These are phyloP conservation scores for Marasmius oreades DNA, from an alignment of 1,284 basidiomycete species.

Conservation along the genomic window DNA sequence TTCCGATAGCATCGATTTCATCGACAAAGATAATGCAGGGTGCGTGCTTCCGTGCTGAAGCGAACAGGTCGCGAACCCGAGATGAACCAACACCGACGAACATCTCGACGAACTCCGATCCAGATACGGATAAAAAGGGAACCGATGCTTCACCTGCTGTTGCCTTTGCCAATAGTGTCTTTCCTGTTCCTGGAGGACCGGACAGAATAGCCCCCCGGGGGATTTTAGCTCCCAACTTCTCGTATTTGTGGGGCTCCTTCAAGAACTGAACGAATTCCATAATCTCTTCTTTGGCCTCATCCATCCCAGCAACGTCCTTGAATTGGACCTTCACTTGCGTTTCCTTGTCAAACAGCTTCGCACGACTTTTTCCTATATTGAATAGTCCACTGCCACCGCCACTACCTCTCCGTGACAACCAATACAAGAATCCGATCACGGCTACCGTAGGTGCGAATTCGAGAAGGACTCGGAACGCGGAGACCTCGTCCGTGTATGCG, in stretches of 20 bases:
- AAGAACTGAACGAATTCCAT: conserved; percentile 99
- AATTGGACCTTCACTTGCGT: conserved; percentile 93
- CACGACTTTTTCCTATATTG: conserved; percentile 94
- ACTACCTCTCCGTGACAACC: conserved; percentile 80
- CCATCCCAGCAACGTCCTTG: conserved; percentile 97
- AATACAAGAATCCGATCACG: conserved; percentile 88
- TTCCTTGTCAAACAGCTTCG: conserved; percentile 97
- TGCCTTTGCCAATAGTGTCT: conserved; percentile 97
- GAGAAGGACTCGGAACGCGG: conserved; percentile 77
- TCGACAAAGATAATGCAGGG: conserved; percentile 99
- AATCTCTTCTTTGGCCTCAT: conserved; percentile 99
- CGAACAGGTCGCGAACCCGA: conserved; percentile 95
- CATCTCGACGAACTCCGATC: conserved; percentile 99
- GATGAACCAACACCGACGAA: conserved; percentile 99
- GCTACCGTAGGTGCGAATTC: conserved; percentile 95
- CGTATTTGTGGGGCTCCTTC: conserved; percentile 93
- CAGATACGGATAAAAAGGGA: conserved; percentile 97
- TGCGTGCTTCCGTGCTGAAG: conserved; percentile 95
- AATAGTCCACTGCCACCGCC: conserved; percentile 89
- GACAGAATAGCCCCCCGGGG: conserved; percentile 97
- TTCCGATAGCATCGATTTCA: conserved; percentile 98
- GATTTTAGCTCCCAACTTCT: conserved; percentile 97
- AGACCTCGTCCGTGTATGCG: conserved; percentile 94
- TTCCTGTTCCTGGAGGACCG: conserved; percentile 98
- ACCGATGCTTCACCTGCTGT: conserved; percentile 97